Evolutionary conservation across 75 land plant genomes (phyloP).

Genomic region (Picea glauca): DNA sequence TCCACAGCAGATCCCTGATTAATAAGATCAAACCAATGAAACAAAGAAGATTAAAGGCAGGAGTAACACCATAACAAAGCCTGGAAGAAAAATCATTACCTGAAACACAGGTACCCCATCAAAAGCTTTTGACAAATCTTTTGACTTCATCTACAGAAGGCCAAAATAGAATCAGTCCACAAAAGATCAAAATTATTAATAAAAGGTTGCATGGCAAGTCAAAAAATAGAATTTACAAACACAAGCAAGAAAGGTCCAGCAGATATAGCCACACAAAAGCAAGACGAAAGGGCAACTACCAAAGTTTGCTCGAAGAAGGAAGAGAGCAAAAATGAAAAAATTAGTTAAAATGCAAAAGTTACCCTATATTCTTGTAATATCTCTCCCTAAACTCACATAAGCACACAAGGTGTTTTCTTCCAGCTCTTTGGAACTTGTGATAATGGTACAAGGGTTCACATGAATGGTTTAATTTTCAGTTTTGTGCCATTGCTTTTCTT

Average conservation of each 20-base stretch:
- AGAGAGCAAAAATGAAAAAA: background rate
- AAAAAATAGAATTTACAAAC: background rate
- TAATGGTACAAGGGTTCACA: no score
- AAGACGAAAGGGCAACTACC: background rate
- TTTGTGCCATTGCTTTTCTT: no score
- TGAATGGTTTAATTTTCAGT: no score
- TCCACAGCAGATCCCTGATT: background rate
- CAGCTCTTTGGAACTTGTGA: no score
- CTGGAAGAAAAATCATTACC: conserved; percentile 33
- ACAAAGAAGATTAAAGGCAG: background rate
- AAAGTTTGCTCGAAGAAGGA: background rate
- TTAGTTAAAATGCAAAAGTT: background rate
- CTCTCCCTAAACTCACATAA: no score
- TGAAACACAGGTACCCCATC: conserved; percentile 99
- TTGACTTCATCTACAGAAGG: conserved; percentile 52
- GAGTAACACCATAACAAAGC: background rate
- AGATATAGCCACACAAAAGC: background rate
- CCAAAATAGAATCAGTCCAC: conserved; percentile 2
- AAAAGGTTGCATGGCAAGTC: background rate
- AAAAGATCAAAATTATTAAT: background rate
- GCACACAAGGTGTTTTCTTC: no score
- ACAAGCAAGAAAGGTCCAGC: background rate
- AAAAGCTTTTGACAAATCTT: conserved; percentile 59
- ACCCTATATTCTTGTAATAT: no score
- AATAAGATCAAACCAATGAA: background rate